Base-by-base conservation (phyloP, 495 filamentous ascomycete genomes). In the Chaetomium tenue region DNA sequence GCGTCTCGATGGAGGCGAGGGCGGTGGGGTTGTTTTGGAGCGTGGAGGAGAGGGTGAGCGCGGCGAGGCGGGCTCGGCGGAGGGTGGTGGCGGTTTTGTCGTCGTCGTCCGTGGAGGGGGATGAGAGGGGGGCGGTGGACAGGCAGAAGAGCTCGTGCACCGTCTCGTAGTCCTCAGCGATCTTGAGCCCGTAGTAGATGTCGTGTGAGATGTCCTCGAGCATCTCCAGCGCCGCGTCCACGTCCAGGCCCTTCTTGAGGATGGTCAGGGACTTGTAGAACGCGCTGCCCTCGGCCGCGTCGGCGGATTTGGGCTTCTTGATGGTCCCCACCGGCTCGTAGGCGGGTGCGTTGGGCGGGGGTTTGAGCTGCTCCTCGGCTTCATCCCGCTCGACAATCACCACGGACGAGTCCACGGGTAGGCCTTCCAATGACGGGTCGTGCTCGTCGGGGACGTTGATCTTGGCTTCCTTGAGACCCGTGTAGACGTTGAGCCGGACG, bases 141-240 rank as follows among this genome's bases (percentile, higher is more conserved):
- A 80, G 76, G 59, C 78, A 78, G 61, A 83, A 70, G 5, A 85
- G 75, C 13, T 73, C 69, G 47, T 74, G 76, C 12, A 83, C 61
- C 5, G 78, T 77, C n/a, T 74, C 74, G 5, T 71, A 61, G 63
- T 86, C 80, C 53, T 82, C 77, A 22, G 82, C 73, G 52, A 89
- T 79, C 65, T 86, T 83, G 8, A 86, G 74, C n/a, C 88, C 88
- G 76, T 87, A 89, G 76, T 89, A 87, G 66, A 87, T 82, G 67
- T 87, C 86, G 70, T 90, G 86, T 6, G 82, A 78, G 33, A 88
- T 74, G 9, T 88, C 85, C 52, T 80, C 77, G 13, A 90, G 78
- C 50, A 77, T 73, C 23, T 80, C 72, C 15, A 89, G 77, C 8
- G 81, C 76, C 8, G 63, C 60, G 48, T 78, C 75, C 4, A 79